Percentiles rank a stretch among this genome's conserved stretches.
These are phyloP conservation scores for Cardamine chenopodiifolia DNA, from an alignment of 345 rosid genomes.

Conservation along the genomic window DNA sequence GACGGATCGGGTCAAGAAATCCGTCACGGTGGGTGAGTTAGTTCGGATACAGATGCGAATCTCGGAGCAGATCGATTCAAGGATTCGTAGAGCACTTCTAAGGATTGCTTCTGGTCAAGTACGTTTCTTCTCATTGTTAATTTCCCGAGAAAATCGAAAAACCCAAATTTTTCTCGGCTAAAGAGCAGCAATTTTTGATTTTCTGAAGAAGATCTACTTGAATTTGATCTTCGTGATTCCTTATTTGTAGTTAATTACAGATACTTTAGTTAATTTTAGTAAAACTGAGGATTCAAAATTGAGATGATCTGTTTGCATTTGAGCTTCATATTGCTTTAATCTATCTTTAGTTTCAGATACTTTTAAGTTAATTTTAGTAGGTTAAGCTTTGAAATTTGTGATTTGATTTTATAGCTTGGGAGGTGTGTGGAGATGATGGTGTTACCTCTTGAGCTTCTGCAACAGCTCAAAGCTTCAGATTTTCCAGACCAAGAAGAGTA, in stretches of 20 bases:
- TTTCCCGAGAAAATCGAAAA: not conserved
- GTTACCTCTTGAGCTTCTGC: conserved; percentile 86
- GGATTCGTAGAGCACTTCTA: conserved; percentile 82
- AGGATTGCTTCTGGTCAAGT: conserved; percentile 93
- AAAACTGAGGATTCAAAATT: too few species aligned
- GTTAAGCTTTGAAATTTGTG: conserved; percentile 17
- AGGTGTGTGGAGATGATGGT: conserved; percentile 77
- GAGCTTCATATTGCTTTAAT: not conserved
- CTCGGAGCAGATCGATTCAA: conserved; percentile 76
- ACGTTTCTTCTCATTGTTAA: conserved; percentile 14
- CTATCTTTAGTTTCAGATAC: not conserved
- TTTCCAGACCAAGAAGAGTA: conserved; percentile 72
- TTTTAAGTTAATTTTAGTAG: not conserved
- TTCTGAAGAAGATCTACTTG: not conserved
- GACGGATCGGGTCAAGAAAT: conserved; percentile 50
- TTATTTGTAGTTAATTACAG: not conserved
- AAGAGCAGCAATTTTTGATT: not conserved
- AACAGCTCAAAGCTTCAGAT: conserved; percentile 77
- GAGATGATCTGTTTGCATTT: not conserved
- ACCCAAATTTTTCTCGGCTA: not conserved
- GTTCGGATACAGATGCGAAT: conserved; percentile 82
- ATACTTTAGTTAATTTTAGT: not conserved
- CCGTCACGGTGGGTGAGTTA: conserved; percentile 79
- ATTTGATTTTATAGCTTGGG: conserved; percentile 69
- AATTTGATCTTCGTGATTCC: conserved; percentile 2